A percentile compares a stretch with the other conserved stretches of the same genome.
Conservation (phyloP, 257 asterid genomes). For the Solanum ahanhuiri region DNA sequence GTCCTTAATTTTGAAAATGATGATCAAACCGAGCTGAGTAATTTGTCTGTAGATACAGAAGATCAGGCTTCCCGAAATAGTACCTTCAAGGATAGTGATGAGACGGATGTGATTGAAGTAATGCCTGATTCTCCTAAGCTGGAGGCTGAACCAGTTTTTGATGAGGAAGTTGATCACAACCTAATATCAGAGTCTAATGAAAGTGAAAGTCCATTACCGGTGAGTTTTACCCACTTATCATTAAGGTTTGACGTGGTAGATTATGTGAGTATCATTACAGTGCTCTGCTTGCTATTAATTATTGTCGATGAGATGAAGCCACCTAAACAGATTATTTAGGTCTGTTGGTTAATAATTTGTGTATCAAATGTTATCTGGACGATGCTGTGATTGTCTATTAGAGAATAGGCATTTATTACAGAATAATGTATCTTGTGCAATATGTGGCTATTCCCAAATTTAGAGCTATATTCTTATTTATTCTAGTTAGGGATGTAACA, state of each 20-base stretch:
- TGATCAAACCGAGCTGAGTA: not conserved
- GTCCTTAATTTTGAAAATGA: not conserved
- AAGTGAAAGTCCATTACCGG: conserved; percentile 24
- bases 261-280: not conserved
- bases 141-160: conserved; percentile 26
- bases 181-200: conserved; percentile 10
- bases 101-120: conserved; percentile 3
- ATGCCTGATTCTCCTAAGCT: conserved; percentile 12
- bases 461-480: not conserved
- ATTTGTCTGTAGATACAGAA: conserved; percentile 7
- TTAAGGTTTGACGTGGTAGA: not conserved
- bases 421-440: not conserved
- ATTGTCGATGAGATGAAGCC: not conserved
- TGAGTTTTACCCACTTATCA: conserved; percentile 12
- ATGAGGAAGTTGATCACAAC: conserved; percentile 19
- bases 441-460: not conserved
- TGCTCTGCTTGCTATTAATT: not conserved
- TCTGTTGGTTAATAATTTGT: not conserved
- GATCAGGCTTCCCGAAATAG: conserved; percentile 7
- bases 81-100: conserved; percentile 15
- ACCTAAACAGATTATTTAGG: not conserved
- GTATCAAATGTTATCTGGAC: not conserved
- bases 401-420: not conserved
- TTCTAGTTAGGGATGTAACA: not conserved
- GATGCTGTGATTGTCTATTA: not conserved